Percentiles rank a stretch among this genome's conserved stretches.
phyloP scores from a whole-genome alignment of 2,329 filamentous ascomycete species.

The Calonectria montana region DNA sequence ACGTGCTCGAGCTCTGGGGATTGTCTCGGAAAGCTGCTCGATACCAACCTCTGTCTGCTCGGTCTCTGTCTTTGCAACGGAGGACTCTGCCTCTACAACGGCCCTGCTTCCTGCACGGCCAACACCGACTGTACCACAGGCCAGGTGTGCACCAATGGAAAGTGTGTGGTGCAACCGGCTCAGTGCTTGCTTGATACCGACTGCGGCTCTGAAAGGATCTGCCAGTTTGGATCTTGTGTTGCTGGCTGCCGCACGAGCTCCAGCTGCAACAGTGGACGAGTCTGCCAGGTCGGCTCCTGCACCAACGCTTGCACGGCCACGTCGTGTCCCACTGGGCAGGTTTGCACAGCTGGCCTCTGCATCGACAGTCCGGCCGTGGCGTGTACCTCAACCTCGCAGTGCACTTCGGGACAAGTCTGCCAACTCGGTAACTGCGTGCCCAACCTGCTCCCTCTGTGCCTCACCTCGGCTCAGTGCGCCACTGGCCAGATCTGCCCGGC shows the following conservation, averaged over 20 bases:
- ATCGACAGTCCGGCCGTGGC: not conserved
- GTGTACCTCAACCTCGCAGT: constrained; percentile 8
- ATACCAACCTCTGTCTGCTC: constrained; percentile 4
- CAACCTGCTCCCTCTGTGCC: constrained; percentile 12
- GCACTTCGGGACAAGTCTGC: constrained; percentile 5
- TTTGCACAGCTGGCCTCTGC: constrained; percentile 3
- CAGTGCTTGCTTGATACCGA: constrained; percentile 9
- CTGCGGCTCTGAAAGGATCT: constrained; percentile 5
- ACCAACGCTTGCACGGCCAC: not conserved
- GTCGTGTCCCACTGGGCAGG: not conserved
- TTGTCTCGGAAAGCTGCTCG: constrained; percentile 11
- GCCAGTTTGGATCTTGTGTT: constrained; percentile 23
- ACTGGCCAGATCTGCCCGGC: constrained; percentile 14
- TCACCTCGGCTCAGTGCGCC: constrained; percentile 8
- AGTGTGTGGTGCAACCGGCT: not conserved
- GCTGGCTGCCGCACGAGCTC: constrained; percentile 15
- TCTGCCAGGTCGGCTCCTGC: constrained; percentile 19
- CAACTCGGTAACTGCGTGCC: constrained; percentile 13
- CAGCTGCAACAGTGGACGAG: not conserved
- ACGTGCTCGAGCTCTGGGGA: not conserved
- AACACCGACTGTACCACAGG: not conserved
- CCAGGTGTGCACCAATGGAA: constrained; percentile 5
- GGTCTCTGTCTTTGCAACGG: constrained; percentile 15
- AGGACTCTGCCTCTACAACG: constrained; percentile 17
- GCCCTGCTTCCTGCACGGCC: constrained; percentile 1